These are phyloP conservation scores for Sugiyamaella lignohabitans DNA, from an alignment of 805 yeast species.

Conservation along the genomic window DNA sequence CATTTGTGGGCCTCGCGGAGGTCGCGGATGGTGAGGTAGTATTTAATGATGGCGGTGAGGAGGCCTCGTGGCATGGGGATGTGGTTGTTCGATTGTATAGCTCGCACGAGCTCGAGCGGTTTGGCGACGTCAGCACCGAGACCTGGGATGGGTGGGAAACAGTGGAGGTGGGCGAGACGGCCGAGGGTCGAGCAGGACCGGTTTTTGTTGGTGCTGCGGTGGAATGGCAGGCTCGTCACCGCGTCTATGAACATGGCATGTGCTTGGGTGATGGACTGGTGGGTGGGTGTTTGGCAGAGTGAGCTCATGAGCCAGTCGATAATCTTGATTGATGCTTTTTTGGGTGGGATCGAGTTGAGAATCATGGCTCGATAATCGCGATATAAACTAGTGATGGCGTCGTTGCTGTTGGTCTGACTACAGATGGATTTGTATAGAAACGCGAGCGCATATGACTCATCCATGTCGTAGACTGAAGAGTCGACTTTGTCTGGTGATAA, in stretches of 20 bases:
- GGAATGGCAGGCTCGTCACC: background rate
- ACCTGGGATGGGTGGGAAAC: background rate
- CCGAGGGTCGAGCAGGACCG: background rate
- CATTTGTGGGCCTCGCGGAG: conserved; percentile 8
- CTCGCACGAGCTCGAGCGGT: conserved; percentile 1
- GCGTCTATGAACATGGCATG: background rate
- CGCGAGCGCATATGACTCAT: background rate
- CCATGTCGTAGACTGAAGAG: background rate
- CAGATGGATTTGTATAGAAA: background rate
- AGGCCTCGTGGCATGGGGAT: background rate
- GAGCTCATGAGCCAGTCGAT: background rate
- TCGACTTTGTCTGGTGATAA: background rate
- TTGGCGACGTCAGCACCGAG: background rate
- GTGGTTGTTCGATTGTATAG: background rate
- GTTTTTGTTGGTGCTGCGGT: background rate
- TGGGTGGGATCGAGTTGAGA: background rate
- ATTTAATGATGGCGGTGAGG: conserved; percentile 1
- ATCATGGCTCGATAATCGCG: too few relatives aligned
- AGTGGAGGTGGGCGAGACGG: background rate
- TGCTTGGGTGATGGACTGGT: background rate
- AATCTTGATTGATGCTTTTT: background rate
- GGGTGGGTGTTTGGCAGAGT: background rate
- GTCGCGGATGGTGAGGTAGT: background rate
- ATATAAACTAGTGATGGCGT: background rate
- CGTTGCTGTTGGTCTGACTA: background rate